phyloP scores from a whole-genome alignment of 2,329 filamentous ascomycete species.

The Davidsoniella eucalypti region DNA sequence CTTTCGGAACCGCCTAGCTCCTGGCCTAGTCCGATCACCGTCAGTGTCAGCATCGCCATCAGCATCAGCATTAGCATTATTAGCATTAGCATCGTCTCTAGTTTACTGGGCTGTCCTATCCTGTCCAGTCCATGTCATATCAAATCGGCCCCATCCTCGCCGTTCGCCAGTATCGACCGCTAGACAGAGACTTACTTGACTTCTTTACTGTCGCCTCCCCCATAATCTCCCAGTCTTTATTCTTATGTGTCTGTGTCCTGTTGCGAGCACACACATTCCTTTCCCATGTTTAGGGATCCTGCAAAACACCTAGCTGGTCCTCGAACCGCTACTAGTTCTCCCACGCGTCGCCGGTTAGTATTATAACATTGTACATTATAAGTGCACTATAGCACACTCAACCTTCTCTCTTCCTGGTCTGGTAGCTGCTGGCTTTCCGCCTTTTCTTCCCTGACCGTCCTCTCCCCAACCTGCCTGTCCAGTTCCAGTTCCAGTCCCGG shows the following conservation, averaged over 20 bases:
- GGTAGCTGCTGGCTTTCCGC: not conserved
- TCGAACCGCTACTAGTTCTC: conserved; percentile 7
- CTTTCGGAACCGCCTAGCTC: conserved; percentile 7
- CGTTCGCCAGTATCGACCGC: conserved; percentile 21
- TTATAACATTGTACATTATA: not conserved
- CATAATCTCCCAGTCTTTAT: not conserved
- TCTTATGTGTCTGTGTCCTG: conserved; percentile 15
- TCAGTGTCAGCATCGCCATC: conserved; percentile 1
- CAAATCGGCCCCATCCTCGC: not conserved
- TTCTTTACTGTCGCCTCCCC: not conserved
- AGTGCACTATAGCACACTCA: no score
- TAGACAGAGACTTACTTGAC: conserved; percentile 35
- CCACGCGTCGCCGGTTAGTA: conserved; percentile 8
- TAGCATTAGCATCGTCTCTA: no score
- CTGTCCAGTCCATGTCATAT: no score
- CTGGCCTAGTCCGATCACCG: conserved; percentile 7
- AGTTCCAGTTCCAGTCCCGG: no score
- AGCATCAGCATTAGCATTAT: not conserved
- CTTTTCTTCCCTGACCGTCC: not conserved
- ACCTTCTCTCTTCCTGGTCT: not conserved
- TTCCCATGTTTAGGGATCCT: conserved; percentile 12
- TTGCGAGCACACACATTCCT: conserved; percentile 19
- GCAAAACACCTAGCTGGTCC: conserved; percentile 6
- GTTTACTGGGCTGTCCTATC: no score
- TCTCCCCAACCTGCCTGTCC: no score